Percentiles rank a stretch among this genome's conserved stretches.
phyloP scores from a whole-genome alignment of 257 asterid species.

The Ligustrum vulgare region DNA sequence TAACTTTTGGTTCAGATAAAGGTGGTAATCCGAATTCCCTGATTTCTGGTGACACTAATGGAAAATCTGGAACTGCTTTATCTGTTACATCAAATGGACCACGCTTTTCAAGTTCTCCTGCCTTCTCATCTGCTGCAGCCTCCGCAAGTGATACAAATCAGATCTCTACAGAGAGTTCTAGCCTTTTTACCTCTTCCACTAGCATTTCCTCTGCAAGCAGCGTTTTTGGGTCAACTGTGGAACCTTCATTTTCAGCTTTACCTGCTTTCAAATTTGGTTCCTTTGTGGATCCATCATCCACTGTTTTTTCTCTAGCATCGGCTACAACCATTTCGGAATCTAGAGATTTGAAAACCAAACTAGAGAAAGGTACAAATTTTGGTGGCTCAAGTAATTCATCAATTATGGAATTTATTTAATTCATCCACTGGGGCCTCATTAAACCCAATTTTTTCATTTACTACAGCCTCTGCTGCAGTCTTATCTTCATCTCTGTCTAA shows the following conservation, averaged over 20 bases:
- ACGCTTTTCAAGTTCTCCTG: constrained; percentile 26
- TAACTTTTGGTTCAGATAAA: constrained; percentile 33
- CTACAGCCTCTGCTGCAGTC: constrained; percentile 25
- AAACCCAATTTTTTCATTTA: constrained; percentile 29
- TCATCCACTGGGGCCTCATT: constrained; percentile 28
- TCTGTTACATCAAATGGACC: constrained; percentile 41
- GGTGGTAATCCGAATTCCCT: constrained; percentile 25
- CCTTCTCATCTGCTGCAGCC: constrained; percentile 30
- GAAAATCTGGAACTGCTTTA: constrained; percentile 29
- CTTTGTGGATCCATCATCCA: constrained; percentile 31
- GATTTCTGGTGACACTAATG: constrained; percentile 42
- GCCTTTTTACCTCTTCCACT: constrained; percentile 35
- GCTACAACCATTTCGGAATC: constrained; percentile 28
- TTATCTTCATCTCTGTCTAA: constrained; percentile 13
- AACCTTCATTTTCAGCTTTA: constrained; percentile 29
- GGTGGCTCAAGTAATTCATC: constrained; percentile 33
- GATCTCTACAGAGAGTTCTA: constrained; percentile 25
- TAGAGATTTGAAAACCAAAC: constrained; percentile 28
- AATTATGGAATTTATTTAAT: constrained; percentile 32
- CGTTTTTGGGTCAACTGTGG: constrained; percentile 36
- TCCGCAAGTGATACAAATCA: constrained; percentile 32
- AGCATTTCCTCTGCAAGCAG: constrained; percentile 32
- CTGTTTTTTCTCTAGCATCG: constrained; percentile 33
- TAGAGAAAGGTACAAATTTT: constrained; percentile 30
- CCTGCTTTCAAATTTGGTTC: constrained; percentile 41